Evolutionary conservation across 169 alveolate genomes (phyloP), one percentile per base, ranked within the genome.

Genomic region (Eimeria maxima): DNA sequence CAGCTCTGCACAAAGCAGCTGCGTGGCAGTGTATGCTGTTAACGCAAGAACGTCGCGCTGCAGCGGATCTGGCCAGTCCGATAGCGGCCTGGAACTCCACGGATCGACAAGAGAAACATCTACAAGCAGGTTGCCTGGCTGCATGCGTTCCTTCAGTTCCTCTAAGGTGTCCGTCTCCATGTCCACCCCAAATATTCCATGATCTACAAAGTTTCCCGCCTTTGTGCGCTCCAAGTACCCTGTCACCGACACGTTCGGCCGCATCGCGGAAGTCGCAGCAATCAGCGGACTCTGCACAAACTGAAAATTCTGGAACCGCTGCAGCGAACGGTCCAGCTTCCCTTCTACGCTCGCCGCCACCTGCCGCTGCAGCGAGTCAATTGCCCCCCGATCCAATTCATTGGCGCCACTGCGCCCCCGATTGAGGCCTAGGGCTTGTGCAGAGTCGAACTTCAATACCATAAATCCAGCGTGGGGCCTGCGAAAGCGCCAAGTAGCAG

Each of bases 1-100:
- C 87, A 93, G 50, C 96, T 93, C 96, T 13, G 96, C 96, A 38
- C 96, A 86, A 53, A 93, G 93, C 60, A 93, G 53, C 93, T 93
- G 96, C 63, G 88, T 86, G 4, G 96, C 96, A 10, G 96, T 93
- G 86, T 93, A 57, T 44, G 96, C 96, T 3, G 96, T 93, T 38
- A 93, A 65, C 5, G 76, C 96, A 4, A 53, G 84, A 27, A 65
- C 86, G n/a, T 93, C 96, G 53, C 96, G 88, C 86, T 60, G 74
- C 55, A 69, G 74, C n/a, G 92, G 96, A 29, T 80, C 93, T 0
- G 96, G 91, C 96, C 96, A 93, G 22, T 93, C 96, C 4, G 53
- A 24, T 14, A 81, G 60, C 0, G 88, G 92, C 55, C 71, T 93
- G 71, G 88, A 93, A 29, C 63, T 93, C 96, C 96, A 93, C 27